phyloP scores from a whole-genome alignment of 768 basidiomycete species.

The Hysterangium stoloniferum region DNA sequence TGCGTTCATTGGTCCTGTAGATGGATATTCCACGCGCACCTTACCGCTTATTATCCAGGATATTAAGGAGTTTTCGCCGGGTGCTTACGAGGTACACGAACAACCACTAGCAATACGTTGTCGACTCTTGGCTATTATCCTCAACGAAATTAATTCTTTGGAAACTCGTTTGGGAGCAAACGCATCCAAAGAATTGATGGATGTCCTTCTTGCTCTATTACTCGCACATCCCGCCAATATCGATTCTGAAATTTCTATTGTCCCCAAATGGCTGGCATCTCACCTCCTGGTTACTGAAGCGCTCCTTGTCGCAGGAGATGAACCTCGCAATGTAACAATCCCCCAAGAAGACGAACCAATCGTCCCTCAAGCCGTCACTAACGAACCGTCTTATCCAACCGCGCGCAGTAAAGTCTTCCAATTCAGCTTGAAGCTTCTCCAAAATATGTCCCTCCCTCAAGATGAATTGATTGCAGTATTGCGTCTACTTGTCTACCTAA shows the following conservation, averaged over 20 bases:
- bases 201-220: conserved; percentile 58
- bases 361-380: conserved; percentile 19
- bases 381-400: conserved; percentile 55
- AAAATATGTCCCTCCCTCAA: conserved; percentile 52
- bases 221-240: conserved; percentile 45
- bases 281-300: conserved; percentile 82
- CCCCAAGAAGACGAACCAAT: conserved; percentile 63
- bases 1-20: conserved; percentile 64
- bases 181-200: conserved; percentile 51
- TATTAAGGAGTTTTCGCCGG: conserved; percentile 58
- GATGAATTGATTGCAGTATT: conserved; percentile 80
- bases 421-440: conserved; percentile 66
- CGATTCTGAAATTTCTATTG: conserved; percentile 43
- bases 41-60: conserved; percentile 71
- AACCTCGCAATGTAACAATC: conserved; percentile 53
- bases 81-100: conserved; percentile 62
- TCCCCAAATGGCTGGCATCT: conserved; percentile 84
- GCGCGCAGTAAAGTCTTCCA: conserved; percentile 66
- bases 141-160: conserved; percentile 64
- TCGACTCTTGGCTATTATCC: conserved; percentile 75
- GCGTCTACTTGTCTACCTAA: conserved; percentile 78
- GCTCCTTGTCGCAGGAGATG: conserved; percentile 67
- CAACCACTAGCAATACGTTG: conserved; percentile 75
- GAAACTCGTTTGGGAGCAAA: conserved; percentile 29
- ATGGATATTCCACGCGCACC: conserved; percentile 53